These are phyloP conservation scores for Globisporangium cylindrosporum DNA, from an alignment of 352 stramenopile species.

Conservation along the genomic window DNA sequence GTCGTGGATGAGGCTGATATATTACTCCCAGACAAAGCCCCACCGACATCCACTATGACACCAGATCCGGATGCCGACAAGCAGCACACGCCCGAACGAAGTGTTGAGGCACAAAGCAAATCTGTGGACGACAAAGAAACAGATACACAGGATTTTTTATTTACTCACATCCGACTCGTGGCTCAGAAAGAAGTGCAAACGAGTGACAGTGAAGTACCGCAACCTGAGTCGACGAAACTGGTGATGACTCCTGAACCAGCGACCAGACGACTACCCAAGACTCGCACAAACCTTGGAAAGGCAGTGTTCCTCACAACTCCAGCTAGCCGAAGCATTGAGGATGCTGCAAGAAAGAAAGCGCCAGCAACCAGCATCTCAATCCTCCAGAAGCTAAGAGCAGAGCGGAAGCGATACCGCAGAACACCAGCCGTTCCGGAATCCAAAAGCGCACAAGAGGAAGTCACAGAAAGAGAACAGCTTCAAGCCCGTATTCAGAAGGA, in stretches of 20 bases:
- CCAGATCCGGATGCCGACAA: background rate
- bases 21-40: background rate
- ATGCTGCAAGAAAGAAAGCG: background rate
- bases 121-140: slow-evolving; percentile 27
- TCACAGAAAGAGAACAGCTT: background rate
- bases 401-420: slow-evolving; percentile 8
- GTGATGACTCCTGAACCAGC: background rate
- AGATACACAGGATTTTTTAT: slow-evolving; percentile 26
- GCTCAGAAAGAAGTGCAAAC: slow-evolving; percentile 32
- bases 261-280: background rate
- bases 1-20: background rate
- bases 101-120: background rate
- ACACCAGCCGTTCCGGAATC: too few relatives aligned
- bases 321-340: background rate
- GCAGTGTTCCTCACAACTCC: background rate
- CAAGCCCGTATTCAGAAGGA: too few relatives aligned
- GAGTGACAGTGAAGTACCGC: background rate
- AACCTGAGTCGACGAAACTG: background rate
- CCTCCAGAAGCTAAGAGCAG: slow-evolving; percentile 8
- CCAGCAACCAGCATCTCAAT: background rate
- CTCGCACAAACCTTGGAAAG: slow-evolving; percentile 8
- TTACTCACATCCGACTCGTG: background rate
- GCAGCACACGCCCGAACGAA: background rate
- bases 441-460: background rate
- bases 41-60: too few relatives aligned